Evolutionary conservation across 2,329 filamentous ascomycete genomes (phyloP).

Genomic region (Fusarium albosuccineum): DNA sequence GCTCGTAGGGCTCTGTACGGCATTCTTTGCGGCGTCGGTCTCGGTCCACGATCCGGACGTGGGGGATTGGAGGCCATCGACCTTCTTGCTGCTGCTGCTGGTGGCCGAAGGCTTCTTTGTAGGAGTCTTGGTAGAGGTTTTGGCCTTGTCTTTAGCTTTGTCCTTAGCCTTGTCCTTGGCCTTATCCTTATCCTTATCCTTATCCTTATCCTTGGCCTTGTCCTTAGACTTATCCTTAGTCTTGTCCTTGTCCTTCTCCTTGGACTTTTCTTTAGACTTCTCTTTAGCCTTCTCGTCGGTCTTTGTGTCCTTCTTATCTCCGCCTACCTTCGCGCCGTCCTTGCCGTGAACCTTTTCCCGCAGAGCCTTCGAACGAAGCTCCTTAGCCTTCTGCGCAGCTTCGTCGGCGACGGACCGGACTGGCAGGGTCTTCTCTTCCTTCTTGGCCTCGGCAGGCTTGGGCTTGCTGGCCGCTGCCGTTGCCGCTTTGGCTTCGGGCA

Average conservation of each 20-base stretch:
- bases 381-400: constrained; percentile 73
- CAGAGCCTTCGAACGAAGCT: constrained; percentile 66
- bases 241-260: not conserved
- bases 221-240: too few species aligned
- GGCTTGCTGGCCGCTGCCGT: constrained; percentile 22
- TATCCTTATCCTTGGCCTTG: too few species aligned
- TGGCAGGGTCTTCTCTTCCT: constrained; percentile 55
- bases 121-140: constrained; percentile 13
- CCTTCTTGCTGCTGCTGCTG: constrained; percentile 26
- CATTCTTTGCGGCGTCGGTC: constrained; percentile 45
- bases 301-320: constrained; percentile 18
- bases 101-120: constrained; percentile 18
- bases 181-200: too few species aligned
- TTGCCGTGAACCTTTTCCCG: constrained; percentile 69
- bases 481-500: constrained; percentile 42
- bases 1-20: constrained; percentile 59
- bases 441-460: constrained; percentile 38
- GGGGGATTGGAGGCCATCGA: constrained; percentile 59
- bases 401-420: constrained; percentile 73
- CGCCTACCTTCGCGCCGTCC: constrained; percentile 39
- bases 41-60: constrained; percentile 58
- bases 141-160: constrained; percentile 1
- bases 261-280: not conserved
- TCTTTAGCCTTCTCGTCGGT: constrained; percentile 21
- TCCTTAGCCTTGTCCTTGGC: too few species aligned